Evolutionary conservation across 257 asterid species (phyloP).

Genomic region (Prunella vulgaris): DNA sequence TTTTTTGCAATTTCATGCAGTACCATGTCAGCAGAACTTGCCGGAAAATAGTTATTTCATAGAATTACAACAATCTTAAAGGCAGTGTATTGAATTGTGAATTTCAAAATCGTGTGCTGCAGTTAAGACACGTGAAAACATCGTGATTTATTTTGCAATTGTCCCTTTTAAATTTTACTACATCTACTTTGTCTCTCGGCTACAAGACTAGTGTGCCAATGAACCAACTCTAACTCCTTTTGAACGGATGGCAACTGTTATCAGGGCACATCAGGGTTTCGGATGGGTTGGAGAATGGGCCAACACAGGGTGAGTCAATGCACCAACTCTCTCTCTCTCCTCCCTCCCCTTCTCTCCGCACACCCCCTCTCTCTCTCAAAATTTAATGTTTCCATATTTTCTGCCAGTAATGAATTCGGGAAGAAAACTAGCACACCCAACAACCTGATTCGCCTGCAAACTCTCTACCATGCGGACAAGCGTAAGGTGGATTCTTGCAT

Average conservation of each 20-base stretch:
- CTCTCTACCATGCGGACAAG: conserved; percentile 88
- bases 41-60: too few relatives aligned
- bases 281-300: conserved; percentile 99
- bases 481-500: conserved; percentile 60
- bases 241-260: conserved; percentile 24
- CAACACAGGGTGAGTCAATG: conserved; percentile 68
- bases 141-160: too few relatives aligned
- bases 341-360: neutral
- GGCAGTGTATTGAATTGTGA: too few relatives aligned
- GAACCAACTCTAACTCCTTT: conserved; percentile 21
- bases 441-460: conserved; percentile 71
- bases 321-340: neutral
- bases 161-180: neutral
- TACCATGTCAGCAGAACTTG: too few relatives aligned
- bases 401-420: conserved; percentile 72
- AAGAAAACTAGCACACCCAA: conserved; percentile 42
- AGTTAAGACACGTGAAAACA: too few relatives aligned
- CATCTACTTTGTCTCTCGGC: neutral
- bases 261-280: conserved; percentile 97
- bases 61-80: too few relatives aligned
- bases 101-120: too few relatives aligned
- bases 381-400: neutral
- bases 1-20: too few relatives aligned
- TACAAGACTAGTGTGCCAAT: conserved; percentile 5
- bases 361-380: neutral